Conservation (phyloP, 2,329 filamentous ascomycete genomes). For the Zopfia rhizophila region DNA sequence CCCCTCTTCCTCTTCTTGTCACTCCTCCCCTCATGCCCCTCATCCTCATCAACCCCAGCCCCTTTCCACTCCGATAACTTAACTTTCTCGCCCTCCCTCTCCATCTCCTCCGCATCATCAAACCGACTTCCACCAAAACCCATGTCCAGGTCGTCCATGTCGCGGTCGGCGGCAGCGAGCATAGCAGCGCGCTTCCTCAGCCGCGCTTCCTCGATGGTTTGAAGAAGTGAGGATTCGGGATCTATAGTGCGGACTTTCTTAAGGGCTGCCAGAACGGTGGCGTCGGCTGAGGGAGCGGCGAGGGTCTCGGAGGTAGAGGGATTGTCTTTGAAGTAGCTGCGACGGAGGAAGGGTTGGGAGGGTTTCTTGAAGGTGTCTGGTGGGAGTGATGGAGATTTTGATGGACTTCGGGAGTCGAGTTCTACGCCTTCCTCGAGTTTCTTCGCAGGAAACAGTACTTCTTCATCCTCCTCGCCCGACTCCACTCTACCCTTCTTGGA, state of each 20-base stretch:
- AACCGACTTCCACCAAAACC: slow-evolving; percentile 90
- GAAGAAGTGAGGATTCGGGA: slow-evolving; percentile 57
- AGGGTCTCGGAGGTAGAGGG: slow-evolving; percentile 45
- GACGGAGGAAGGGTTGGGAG: slow-evolving; percentile 18
- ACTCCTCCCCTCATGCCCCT: slow-evolving; percentile 63
- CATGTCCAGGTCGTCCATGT: slow-evolving; percentile 92
- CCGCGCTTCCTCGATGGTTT: slow-evolving; percentile 71
- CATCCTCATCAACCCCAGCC: slow-evolving; percentile 63
- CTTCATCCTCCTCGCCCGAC: slow-evolving; percentile 8
- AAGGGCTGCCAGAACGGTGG: slow-evolving; percentile 82
- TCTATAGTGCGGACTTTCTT: slow-evolving; percentile 74
- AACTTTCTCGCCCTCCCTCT: slow-evolving; percentile 66
- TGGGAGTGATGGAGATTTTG: slow-evolving; percentile 22
- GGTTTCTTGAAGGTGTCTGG: slow-evolving; percentile 32
- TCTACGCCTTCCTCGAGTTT: slow-evolving; percentile 15
- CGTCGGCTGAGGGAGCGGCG: slow-evolving; percentile 67
- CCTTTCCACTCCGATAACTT: slow-evolving; percentile 74
- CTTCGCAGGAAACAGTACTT: slow-evolving; percentile 7
- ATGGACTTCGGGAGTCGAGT: slow-evolving; percentile 2
- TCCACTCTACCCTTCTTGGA: slow-evolving; percentile 8
- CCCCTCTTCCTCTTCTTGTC: slow-evolving; percentile 73
- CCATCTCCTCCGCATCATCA: slow-evolving; percentile 87
- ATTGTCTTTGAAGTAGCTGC: slow-evolving; percentile 52
- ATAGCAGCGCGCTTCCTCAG: slow-evolving; percentile 72
- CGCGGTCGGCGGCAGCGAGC: slow-evolving; percentile 76